phyloP scores from a whole-genome alignment of 441 rosid genomes.

The Pelargonium cotyledonis region DNA sequence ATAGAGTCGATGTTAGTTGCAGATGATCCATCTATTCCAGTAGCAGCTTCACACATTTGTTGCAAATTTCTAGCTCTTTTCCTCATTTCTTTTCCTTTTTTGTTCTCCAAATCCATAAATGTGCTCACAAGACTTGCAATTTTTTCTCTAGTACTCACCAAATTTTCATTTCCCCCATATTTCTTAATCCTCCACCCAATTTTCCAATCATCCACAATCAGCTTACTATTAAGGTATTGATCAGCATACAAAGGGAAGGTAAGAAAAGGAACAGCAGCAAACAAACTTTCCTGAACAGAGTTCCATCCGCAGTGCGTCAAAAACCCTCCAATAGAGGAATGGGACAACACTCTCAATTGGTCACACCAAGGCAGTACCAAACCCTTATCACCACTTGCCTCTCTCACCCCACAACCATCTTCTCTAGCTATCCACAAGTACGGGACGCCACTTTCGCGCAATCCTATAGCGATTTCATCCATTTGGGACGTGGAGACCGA shows the following conservation, averaged over 20 bases:
- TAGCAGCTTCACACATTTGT: constrained; percentile 17
- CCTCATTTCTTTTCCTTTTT: constrained; percentile 18
- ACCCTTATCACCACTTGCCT: constrained; percentile 23
- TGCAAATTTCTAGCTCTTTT: constrained; percentile 16
- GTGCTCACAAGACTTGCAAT: constrained; percentile 13
- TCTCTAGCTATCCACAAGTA: constrained; percentile 27
- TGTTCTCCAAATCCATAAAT: constrained; percentile 21
- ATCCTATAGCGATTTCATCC: constrained; percentile 37
- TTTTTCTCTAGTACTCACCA: constrained; percentile 13
- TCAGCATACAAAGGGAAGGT: constrained; percentile 11
- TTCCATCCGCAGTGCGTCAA: background rate
- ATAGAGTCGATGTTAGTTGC: constrained; percentile 9
- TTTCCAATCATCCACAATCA: constrained; percentile 10
- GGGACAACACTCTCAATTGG: constrained; percentile 32
- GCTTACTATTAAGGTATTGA: constrained; percentile 1
- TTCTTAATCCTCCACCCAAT: constrained; percentile 18
- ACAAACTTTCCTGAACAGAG: background rate
- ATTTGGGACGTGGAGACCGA: constrained; percentile 33
- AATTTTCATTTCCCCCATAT: background rate
- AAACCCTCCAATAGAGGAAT: background rate
- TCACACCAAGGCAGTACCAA: constrained; percentile 51
- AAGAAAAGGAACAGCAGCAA: background rate
- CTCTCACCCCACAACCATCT: background rate
- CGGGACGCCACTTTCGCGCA: constrained; percentile 29
- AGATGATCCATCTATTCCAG: constrained; percentile 18